Base-by-base conservation (phyloP, 108 stramenopile species). In the Fistulifera pelliculosa region DNA sequence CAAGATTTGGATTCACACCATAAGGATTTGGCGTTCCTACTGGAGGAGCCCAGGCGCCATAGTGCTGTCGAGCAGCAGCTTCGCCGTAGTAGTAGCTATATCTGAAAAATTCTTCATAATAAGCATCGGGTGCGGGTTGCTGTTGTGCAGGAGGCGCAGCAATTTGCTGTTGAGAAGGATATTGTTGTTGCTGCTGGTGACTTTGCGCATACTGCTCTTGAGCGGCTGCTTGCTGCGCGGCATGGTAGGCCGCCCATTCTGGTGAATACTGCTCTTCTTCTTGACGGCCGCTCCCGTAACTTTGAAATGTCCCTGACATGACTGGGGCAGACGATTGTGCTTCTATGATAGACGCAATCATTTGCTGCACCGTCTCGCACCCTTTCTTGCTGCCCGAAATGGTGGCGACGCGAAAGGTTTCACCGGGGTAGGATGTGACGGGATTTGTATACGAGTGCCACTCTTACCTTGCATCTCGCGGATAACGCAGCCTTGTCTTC, bases 81-180 rank as follows among this genome's bases (percentile, higher is more conserved):
- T 94, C 89, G 18, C 88, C 84, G 41, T 87, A 87, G 24, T 79
- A 74, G 42, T 85, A 81, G 16, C 79, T 71, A 55, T 89, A 89
- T 10, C 87, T 76, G 74, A 87, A 90, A 52, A 91, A 94, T 27
- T 90, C 80, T 27, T 91, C 85, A 66, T 94, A 87, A 72, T 94
- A 94, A 0, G 86, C 80, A 64, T 86, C 79, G 23, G 80, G 49
- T 47, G 84, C 74, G n/a, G 71, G 70, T 10, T 59, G 51, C 45
- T 60, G 41, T 4, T 40, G 13, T 17, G 48, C 50, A 49, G 64
- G 50, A 2, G 52, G 45, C n/a, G 40, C 24, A 58, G 1, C 60
- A 3, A 24, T 31, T 39, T 0, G 58, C 44, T 24, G 58, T 21
- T 7, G 60, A 19, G 1, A 41, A 18, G 23, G 59, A 25, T 17